Evolutionary conservation across 495 filamentous ascomycete genomes (phyloP).

Genomic region (Cryomyces minteri): DNA sequence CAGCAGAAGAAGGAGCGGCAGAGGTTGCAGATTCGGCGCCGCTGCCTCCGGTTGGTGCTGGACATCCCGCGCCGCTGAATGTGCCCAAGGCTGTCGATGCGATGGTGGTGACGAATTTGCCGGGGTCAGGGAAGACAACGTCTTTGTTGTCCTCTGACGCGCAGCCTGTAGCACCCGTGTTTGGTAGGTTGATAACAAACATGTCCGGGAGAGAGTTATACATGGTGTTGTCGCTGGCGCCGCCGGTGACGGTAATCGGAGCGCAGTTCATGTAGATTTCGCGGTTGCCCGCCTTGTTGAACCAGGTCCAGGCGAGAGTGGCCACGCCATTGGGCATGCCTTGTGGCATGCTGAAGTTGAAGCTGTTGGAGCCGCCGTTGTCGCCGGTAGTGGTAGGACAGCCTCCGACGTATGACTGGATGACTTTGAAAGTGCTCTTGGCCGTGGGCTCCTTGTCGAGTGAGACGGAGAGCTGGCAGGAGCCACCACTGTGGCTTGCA

Average conservation of each 20-base stretch:
- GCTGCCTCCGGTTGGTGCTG: neutral
- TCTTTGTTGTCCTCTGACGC: slow-evolving; percentile 4
- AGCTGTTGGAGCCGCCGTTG: slow-evolving; percentile 24
- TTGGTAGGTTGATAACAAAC: slow-evolving; percentile 37
- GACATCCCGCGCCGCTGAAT: slow-evolving; percentile 1
- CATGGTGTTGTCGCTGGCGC: slow-evolving; percentile 12
- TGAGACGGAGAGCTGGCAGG: slow-evolving; percentile 67
- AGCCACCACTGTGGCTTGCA: slow-evolving; percentile 69
- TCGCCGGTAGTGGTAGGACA: slow-evolving; percentile 35
- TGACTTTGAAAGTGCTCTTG: slow-evolving; percentile 52
- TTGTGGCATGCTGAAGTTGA: slow-evolving; percentile 37
- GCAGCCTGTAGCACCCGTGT: slow-evolving; percentile 4
- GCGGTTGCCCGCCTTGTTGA: slow-evolving; percentile 34
- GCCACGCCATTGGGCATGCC: slow-evolving; percentile 34
- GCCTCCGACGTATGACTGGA: slow-evolving; percentile 61
- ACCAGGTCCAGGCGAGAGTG: slow-evolving; percentile 40
- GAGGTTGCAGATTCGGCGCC: neutral
- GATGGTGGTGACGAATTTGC: slow-evolving; percentile 1
- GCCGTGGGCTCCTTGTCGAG: slow-evolving; percentile 43
- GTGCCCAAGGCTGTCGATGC: neutral
- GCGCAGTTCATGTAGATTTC: slow-evolving; percentile 49
- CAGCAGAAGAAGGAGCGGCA: neutral
- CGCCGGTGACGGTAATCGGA: slow-evolving; percentile 29
- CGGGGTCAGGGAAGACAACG: slow-evolving; percentile 10
- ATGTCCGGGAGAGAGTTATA: slow-evolving; percentile 30